Conservation (phyloP, 768 basidiomycete genomes). For the Suillus brevipes region DNA sequence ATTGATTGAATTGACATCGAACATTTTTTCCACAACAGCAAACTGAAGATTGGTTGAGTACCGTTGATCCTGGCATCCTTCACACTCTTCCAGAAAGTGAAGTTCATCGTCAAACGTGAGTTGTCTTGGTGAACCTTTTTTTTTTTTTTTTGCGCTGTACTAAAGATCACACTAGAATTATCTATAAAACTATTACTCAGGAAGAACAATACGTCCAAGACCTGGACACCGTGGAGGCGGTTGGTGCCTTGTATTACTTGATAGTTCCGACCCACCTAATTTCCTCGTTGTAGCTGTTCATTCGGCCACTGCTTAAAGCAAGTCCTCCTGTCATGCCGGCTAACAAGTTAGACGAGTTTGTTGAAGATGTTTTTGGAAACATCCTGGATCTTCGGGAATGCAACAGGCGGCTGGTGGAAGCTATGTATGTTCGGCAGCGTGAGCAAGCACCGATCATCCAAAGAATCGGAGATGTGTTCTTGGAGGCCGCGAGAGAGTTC, state of each 20-base stretch:
- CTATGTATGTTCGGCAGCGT: constrained; percentile 79
- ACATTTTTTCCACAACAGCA: constrained; percentile 17
- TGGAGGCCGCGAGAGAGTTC: constrained; percentile 86
- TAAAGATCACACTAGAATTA: constrained; percentile 44
- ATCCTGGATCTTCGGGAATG: constrained; percentile 84
- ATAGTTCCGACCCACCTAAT: constrained; percentile 26
- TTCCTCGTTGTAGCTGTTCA: constrained; percentile 44
- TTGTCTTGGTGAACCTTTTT: background rate
- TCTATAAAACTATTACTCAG: constrained; percentile 84
- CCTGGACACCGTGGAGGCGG: constrained; percentile 77
- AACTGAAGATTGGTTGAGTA: constrained; percentile 52
- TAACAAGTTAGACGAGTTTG: constrained; percentile 72
- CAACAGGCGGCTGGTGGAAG: constrained; percentile 79
- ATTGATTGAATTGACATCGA: constrained; percentile 11
- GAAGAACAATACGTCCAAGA: constrained; percentile 91
- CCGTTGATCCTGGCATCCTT: constrained; percentile 50
- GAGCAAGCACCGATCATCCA: constrained; percentile 84
- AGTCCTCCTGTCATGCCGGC: constrained; percentile 56
- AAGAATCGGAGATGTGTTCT: constrained; percentile 85
- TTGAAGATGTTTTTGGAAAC: constrained; percentile 89
- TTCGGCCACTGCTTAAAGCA: constrained; percentile 52
- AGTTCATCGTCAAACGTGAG: constrained; percentile 74
- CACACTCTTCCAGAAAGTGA: constrained; percentile 71
- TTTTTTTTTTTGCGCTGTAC: background rate
- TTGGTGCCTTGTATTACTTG: constrained; percentile 36